These are phyloP conservation scores for Emergomyces pasteurianus DNA, from an alignment of 2,329 filamentous ascomycete genomes.

Conservation along the genomic window DNA sequence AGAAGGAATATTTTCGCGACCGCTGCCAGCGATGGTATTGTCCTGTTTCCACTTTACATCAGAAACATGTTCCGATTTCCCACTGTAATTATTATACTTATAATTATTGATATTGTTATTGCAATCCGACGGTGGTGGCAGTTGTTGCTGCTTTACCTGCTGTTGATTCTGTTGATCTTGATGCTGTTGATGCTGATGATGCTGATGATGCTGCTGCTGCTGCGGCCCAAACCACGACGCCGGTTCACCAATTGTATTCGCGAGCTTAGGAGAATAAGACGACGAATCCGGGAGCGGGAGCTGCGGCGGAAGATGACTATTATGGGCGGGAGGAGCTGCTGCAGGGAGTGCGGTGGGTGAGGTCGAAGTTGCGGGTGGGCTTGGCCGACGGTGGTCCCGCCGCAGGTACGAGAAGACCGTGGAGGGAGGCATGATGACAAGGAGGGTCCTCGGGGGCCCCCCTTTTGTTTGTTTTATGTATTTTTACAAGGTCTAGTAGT, in stretches of 20 bases:
- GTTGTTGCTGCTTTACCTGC: too few species aligned
- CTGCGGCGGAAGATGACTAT: background rate
- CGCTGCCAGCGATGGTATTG: background rate
- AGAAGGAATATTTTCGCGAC: background rate
- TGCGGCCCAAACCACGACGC: slow-evolving; percentile 10
- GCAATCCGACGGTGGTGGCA: background rate
- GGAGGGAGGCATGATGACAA: slow-evolving; percentile 10
- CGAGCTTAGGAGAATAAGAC: slow-evolving; percentile 18
- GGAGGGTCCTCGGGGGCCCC: too few species aligned
- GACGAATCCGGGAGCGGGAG: slow-evolving; percentile 6
- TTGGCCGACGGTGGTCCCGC: slow-evolving; percentile 12
- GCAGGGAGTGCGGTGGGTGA: slow-evolving; percentile 11
- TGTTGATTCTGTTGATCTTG: too few species aligned
- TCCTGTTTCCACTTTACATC: background rate
- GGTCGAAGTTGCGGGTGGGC: slow-evolving; percentile 6
- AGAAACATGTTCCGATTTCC: background rate
- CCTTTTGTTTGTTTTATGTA: too few species aligned
- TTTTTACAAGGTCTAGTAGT: background rate
- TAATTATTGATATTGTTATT: background rate
- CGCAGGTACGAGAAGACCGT: slow-evolving; percentile 14
- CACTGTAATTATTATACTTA: background rate
- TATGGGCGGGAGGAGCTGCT: slow-evolving; percentile 18
- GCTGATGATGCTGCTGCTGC: background rate
- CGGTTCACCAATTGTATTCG: slow-evolving; percentile 18
- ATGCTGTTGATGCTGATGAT: too few species aligned